Evolutionary conservation across 2,329 filamentous ascomycete species (phyloP).

Genomic region (Tympanopsis confertula): DNA sequence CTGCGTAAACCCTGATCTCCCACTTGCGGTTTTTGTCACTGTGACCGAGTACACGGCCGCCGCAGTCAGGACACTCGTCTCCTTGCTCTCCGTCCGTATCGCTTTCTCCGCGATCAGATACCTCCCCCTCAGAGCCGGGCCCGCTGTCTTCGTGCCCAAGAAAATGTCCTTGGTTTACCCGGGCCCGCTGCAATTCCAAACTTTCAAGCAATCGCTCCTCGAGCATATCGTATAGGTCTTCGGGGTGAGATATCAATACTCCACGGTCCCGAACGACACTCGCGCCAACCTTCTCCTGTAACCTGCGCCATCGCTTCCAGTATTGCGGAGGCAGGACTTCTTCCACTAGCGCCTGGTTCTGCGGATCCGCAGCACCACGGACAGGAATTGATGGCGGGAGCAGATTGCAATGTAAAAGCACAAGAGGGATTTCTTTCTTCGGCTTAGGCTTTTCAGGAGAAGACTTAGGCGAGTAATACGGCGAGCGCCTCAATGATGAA

Average conservation of each 20-base stretch:
- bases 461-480: constrained; percentile 18
- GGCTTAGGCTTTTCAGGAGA: constrained; percentile 16
- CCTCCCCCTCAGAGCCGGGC: constrained; percentile 5
- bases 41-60: constrained; percentile 30
- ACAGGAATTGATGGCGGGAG: constrained; percentile 38
- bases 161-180: constrained; percentile 48
- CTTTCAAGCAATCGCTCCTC: constrained; percentile 50
- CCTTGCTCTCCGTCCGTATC: constrained; percentile 14
- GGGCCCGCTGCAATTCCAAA: constrained; percentile 39
- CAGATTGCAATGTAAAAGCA: constrained; percentile 47
- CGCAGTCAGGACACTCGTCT: constrained; percentile 34
- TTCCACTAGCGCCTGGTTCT: constrained; percentile 28
- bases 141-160: constrained; percentile 17
- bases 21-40: constrained; percentile 24
- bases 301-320: constrained; percentile 31
- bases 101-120: constrained; percentile 1
- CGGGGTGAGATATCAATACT: constrained; percentile 49
- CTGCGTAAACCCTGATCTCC: constrained; percentile 51
- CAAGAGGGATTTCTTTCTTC: constrained; percentile 38
- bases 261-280: constrained; percentile 43
- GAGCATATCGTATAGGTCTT: constrained; percentile 48
- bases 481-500: constrained; percentile 17
- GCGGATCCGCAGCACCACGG: constrained; percentile 17
- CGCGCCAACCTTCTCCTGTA: constrained; percentile 40
- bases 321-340: constrained; percentile 33